Evolutionary conservation across 2,329 filamentous ascomycete species (phyloP).

Genomic region (Didymella exigua): DNA sequence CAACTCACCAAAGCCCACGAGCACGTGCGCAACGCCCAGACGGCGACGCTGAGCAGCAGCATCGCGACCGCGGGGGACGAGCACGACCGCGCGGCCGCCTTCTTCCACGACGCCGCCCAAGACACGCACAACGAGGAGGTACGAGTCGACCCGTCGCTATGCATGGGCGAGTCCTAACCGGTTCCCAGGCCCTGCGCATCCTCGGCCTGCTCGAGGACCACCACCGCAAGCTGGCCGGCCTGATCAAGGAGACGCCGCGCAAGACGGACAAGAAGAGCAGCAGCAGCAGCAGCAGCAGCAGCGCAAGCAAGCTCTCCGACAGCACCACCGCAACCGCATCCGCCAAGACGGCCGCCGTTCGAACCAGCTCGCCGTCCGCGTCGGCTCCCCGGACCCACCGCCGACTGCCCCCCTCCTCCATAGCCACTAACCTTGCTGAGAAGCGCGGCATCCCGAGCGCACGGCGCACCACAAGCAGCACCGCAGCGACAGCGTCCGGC

Average conservation of each 20-base stretch:
- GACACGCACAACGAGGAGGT: constrained; percentile 68
- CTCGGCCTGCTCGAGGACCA: constrained; percentile 85
- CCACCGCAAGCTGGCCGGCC: constrained; percentile 79
- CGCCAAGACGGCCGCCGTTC: constrained; percentile 26
- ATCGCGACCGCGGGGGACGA: constrained; percentile 84
- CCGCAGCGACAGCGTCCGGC: constrained; percentile 75
- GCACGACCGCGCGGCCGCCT: constrained; percentile 84
- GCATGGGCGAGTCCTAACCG: neutral
- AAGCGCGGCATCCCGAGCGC: constrained; percentile 74
- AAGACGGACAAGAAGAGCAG: constrained; percentile 34
- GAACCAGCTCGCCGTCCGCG: constrained; percentile 44
- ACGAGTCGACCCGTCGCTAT: constrained; percentile 2
- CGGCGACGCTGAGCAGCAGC: constrained; percentile 70
- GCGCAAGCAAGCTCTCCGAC: neutral
- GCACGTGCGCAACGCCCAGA: constrained; percentile 82
- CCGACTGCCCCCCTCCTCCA: constrained; percentile 72
- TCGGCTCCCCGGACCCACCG: constrained; percentile 48
- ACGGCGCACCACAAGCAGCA: constrained; percentile 67
- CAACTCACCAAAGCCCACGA: constrained; percentile 80
- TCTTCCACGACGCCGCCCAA: constrained; percentile 83
- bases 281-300: constrained; percentile 1
- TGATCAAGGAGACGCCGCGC: constrained; percentile 70
- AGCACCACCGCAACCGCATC: constrained; percentile 17
- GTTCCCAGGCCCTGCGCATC: constrained; percentile 74
- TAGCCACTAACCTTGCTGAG: constrained; percentile 85